Evolutionary conservation across 2,329 filamentous ascomycete species (phyloP), one percentile per base, ranked within the genome.

Genomic region (Aureobasidium zeae): DNA sequence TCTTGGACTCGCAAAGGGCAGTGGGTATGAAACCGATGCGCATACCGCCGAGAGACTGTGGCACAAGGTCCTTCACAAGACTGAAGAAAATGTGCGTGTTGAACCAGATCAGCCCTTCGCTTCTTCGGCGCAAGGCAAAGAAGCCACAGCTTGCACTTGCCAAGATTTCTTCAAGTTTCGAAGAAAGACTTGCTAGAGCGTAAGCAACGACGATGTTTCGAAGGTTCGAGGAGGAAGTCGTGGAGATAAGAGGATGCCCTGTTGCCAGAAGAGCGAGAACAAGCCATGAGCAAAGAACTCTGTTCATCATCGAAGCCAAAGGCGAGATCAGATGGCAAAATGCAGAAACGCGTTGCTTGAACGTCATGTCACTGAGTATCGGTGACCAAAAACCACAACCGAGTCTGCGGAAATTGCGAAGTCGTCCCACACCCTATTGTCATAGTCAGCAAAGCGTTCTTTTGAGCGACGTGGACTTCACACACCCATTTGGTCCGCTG

Each of bases 401-500:
- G 12, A 44, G 24, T 15, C 10, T 44, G 24, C 39, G 30, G 15
- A 31, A 34, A 25, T 44, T 44, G 13, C 39, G 39, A 2, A 44
- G 39, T 2, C 39, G 22, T 24, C 39, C 39, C 17, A 44, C 39
- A 9, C 21, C 26, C 39, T 44, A 19, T n/a, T n/a, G n/a, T n/a
- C n/a, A n/a, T n/a, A n/a, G n/a, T n/a, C n/a, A n/a, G n/a, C n/a
- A n/a, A n/a, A n/a, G n/a, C n/a, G n/a, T n/a, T n/a, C n/a, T n/a
- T n/a, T n/a, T n/a, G n/a, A n/a, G n/a, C n/a, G n/a, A n/a, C n/a
- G n/a, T n/a, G n/a, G n/a, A n/a, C n/a, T n/a, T n/a, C n/a, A n/a
- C 46, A 10, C 29, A 48, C 69, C 73, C 73, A 76, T 33, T 72
- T 66, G 0, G 69, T 74, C 11, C 72, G 66, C 61, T 77, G 74